phyloP scores from a whole-genome alignment of 257 asterid species.

The Rehmannia glutinosa region DNA sequence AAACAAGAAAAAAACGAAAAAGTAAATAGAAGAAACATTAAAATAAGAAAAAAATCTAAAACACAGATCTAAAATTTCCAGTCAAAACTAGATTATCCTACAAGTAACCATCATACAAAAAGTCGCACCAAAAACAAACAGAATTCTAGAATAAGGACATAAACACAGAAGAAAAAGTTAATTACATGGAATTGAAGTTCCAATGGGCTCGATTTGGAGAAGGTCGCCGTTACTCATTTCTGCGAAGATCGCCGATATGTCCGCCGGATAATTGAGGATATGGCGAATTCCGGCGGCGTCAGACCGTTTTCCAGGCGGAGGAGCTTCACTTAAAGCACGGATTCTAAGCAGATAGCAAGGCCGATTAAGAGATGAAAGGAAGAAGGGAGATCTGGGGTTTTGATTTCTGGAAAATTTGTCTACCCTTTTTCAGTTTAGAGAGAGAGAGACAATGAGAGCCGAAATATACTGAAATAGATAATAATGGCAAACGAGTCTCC shows the following conservation, averaged over 20 bases:
- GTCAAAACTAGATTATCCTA: constrained; percentile 12
- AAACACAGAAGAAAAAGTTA: background rate
- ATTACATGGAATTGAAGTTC: constrained; percentile 58
- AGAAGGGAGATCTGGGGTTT: constrained; percentile 31
- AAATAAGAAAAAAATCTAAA: constrained; percentile 7
- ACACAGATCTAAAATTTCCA: constrained; percentile 29
- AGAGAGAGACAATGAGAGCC: background rate
- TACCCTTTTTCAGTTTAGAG: constrained; percentile 16
- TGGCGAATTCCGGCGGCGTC: background rate
- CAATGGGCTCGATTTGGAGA: constrained; percentile 49
- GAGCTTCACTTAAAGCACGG: background rate
- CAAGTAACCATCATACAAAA: constrained; percentile 8
- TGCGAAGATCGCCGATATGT: constrained; percentile 32
- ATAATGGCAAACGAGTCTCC: constrained; percentile 9
- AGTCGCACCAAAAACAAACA: background rate
- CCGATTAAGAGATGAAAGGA: constrained; percentile 8
- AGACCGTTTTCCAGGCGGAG: constrained; percentile 15
- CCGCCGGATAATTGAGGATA: constrained; percentile 18
- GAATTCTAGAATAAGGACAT: background rate
- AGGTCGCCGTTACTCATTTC: constrained; percentile 51
- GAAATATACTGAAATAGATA: background rate
- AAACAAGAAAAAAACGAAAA: background rate
- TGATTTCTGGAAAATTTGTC: constrained; percentile 10
- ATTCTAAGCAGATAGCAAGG: background rate
- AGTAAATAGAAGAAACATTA: background rate